Evolutionary conservation across 2,329 filamentous ascomycete species (phyloP).

Genomic region (Pleomassaria siparia): DNA sequence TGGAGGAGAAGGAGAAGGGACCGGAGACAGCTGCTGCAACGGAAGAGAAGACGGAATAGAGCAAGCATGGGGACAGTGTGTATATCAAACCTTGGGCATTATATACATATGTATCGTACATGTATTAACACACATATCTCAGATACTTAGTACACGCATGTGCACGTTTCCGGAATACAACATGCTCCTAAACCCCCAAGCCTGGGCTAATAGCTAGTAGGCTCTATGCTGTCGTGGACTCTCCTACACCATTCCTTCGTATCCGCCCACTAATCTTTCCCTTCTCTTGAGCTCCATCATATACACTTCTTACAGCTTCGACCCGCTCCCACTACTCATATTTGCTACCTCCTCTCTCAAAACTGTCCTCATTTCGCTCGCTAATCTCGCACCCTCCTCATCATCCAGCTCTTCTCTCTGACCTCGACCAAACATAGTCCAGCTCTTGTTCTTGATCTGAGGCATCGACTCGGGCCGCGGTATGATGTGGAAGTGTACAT

Average conservation of each 20-base stretch:
- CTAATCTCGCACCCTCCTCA: slow-evolving; percentile 66
- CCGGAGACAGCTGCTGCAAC: slow-evolving; percentile 11
- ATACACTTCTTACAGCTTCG: slow-evolving; percentile 5
- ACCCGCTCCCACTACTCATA: slow-evolving; percentile 12
- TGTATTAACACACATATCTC: slow-evolving; percentile 13
- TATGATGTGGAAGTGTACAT: slow-evolving; percentile 94
- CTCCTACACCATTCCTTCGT: background rate
- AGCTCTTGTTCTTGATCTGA: slow-evolving; percentile 62
- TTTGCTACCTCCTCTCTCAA: slow-evolving; percentile 41
- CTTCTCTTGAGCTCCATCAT: background rate
- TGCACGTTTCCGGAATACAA: background rate
- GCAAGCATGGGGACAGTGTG: background rate
- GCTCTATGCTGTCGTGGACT: too few relatives aligned
- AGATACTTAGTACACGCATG: background rate
- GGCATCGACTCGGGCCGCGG: slow-evolving; percentile 65
- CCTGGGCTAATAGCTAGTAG: too few relatives aligned
- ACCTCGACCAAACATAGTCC: slow-evolving; percentile 81
- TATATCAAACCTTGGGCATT: slow-evolving; percentile 4
- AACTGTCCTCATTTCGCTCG: slow-evolving; percentile 51
- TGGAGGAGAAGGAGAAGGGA: slow-evolving; percentile 69
- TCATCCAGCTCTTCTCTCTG: slow-evolving; percentile 74
- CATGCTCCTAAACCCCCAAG: too few relatives aligned
- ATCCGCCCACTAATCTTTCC: background rate
- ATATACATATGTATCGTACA: slow-evolving; percentile 8
- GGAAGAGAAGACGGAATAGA: slow-evolving; percentile 18